A percentile compares a stretch with the other conserved stretches of the same genome.
These are phyloP conservation scores for Celoporthe dispersa DNA, from an alignment of 2,329 filamentous ascomycete species.

Conservation along the genomic window DNA sequence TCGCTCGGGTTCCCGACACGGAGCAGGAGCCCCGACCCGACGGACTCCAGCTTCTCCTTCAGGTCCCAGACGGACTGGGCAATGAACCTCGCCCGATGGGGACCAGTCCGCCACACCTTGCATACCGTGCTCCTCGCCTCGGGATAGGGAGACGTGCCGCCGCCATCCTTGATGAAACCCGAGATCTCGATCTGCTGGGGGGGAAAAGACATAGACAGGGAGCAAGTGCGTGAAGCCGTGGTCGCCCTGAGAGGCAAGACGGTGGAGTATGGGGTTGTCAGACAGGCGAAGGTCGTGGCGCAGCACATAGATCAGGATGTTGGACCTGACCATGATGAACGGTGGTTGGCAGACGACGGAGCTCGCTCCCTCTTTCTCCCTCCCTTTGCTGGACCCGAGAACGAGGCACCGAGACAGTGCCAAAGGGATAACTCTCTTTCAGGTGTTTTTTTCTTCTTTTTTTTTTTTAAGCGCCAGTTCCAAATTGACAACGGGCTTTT, in stretches of 20 bases:
- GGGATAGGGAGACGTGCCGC: conserved; percentile 65
- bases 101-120: conserved; percentile 74
- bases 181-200: conserved; percentile 75
- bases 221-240: conserved; percentile 70
- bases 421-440: not conserved
- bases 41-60: conserved; percentile 62
- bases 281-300: conserved; percentile 73
- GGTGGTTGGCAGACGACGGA: not conserved
- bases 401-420: not conserved
- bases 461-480: not conserved
- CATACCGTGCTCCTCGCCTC: conserved; percentile 69
- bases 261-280: conserved; percentile 76
- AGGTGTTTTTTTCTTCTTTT: not conserved
- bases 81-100: conserved; percentile 72
- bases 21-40: conserved; percentile 65
- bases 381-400: not conserved
- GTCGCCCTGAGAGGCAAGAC: conserved; percentile 50
- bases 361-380: not conserved
- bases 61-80: conserved; percentile 75
- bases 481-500: not conserved
- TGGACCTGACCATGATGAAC: conserved; percentile 40
- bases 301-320: conserved; percentile 71
- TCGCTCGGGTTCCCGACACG: conserved; percentile 66
- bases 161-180: conserved; percentile 65
- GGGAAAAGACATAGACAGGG: conserved; percentile 69